Conservation (phyloP, 2,329 filamentous ascomycete genomes). For the Diaporthe sp. region DNA sequence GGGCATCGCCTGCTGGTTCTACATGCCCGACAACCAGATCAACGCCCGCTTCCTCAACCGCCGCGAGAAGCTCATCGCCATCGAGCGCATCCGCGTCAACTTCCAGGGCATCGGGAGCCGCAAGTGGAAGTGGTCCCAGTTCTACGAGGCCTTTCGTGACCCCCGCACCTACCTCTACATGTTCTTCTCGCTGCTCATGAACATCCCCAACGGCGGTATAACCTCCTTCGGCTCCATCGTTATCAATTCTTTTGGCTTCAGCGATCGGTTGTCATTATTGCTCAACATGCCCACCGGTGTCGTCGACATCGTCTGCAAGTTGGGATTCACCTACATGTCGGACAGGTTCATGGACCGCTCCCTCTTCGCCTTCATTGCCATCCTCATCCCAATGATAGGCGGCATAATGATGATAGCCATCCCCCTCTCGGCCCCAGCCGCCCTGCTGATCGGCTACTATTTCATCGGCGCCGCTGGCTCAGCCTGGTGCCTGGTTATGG, state of each 20-base stretch:
- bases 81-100: slow-evolving; percentile 63
- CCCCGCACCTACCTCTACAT: slow-evolving; percentile 69
- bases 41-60: slow-evolving; percentile 71
- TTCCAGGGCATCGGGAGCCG: slow-evolving; percentile 64
- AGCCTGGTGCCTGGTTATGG: slow-evolving; percentile 47
- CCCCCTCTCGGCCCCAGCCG: slow-evolving; percentile 40
- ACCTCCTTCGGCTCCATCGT: slow-evolving; percentile 42
- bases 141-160: slow-evolving; percentile 60
- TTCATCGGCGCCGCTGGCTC: slow-evolving; percentile 45
- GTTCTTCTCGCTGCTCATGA: slow-evolving; percentile 56
- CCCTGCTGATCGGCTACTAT: slow-evolving; percentile 45
- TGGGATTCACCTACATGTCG: slow-evolving; percentile 47
- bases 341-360: slow-evolving; percentile 46
- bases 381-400: slow-evolving; percentile 48
- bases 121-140: slow-evolving; percentile 60
- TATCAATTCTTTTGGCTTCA: slow-evolving; percentile 43
- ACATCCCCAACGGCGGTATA: slow-evolving; percentile 46
- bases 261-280: slow-evolving; percentile 41
- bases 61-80: slow-evolving; percentile 65
- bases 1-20: slow-evolving; percentile 64
- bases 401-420: slow-evolving; percentile 48
- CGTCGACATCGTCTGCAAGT: slow-evolving; percentile 43
- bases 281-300: slow-evolving; percentile 44
- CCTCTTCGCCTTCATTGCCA: slow-evolving; percentile 46
- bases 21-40: slow-evolving; percentile 70